Percentiles rank a stretch among this genome's conserved stretches.
These are phyloP conservation scores for Ilyonectria robusta DNA, from an alignment of 2,329 filamentous ascomycete species.

Conservation along the genomic window DNA sequence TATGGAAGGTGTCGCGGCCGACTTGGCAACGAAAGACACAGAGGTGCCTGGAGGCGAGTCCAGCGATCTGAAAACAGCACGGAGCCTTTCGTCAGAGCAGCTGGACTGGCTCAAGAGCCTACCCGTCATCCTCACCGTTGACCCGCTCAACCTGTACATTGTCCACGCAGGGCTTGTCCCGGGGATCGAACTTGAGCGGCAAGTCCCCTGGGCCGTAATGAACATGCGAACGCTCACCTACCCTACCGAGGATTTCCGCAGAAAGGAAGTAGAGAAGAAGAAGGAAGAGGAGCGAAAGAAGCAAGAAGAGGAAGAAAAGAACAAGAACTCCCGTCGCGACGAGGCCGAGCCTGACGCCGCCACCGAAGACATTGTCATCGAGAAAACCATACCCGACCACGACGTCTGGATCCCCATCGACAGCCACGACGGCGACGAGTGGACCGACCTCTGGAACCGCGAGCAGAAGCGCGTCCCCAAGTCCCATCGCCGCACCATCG, in stretches of 20 bases:
- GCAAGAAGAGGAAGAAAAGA: too few species aligned
- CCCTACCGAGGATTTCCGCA: slow-evolving; percentile 55
- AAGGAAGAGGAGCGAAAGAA: slow-evolving; percentile 26
- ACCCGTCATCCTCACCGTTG: slow-evolving; percentile 81
- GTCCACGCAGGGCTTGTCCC: slow-evolving; percentile 90
- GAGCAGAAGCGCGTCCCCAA: too few species aligned
- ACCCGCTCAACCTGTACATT: slow-evolving; percentile 72
- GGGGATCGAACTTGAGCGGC: slow-evolving; percentile 75
- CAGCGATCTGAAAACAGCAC: slow-evolving; percentile 65
- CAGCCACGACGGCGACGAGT: too few species aligned
- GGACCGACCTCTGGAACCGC: too few species aligned
- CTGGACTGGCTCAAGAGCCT: slow-evolving; percentile 76
- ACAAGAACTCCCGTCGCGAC: too few species aligned
- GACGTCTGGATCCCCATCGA: too few species aligned
- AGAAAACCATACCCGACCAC: too few species aligned
- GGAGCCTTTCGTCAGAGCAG: slow-evolving; percentile 69
- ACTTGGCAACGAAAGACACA: slow-evolving; percentile 35
- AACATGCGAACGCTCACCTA: slow-evolving; percentile 86
- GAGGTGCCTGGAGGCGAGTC: slow-evolving; percentile 51
- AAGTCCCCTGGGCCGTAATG: slow-evolving; percentile 86
- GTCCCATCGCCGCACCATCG: too few species aligned
- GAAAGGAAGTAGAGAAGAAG: slow-evolving; percentile 23
- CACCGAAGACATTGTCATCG: too few species aligned
- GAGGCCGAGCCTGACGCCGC: too few species aligned
- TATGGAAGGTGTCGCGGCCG: slow-evolving; percentile 36